Percentiles rank a stretch among this genome's conserved stretches.
Conservation (phyloP, 1,139 yeast species). For the Zygosaccharomyces pseudobailii region DNA sequence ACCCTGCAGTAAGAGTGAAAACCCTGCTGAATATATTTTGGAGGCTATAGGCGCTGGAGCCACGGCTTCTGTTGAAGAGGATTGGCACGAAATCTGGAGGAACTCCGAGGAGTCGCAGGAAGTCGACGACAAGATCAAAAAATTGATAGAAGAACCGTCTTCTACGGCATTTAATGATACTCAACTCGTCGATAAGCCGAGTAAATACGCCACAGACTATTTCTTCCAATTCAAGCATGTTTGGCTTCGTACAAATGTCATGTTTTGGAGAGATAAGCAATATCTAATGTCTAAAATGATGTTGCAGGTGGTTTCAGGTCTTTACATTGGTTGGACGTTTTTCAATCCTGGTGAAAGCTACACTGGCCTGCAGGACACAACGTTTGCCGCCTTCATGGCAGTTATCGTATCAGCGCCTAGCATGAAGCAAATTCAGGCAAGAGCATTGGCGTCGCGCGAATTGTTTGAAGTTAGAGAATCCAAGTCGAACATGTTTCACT, state of each 20-base stretch:
- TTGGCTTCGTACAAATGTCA: slow-evolving; percentile 36
- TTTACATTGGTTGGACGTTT: slow-evolving; percentile 46
- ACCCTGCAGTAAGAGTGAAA: slow-evolving; percentile 45
- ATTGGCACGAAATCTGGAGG: slow-evolving; percentile 49
- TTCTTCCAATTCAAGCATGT: slow-evolving; percentile 38
- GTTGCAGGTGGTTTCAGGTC: slow-evolving; percentile 37
- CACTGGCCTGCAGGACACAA: slow-evolving; percentile 43
- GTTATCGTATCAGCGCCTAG: slow-evolving; percentile 39
- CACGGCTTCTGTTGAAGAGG: slow-evolving; percentile 40
- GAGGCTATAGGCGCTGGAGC: slow-evolving; percentile 63
- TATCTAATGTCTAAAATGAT: slow-evolving; percentile 42
- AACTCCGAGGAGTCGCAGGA: slow-evolving; percentile 37
- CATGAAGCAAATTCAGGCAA: slow-evolving; percentile 42
- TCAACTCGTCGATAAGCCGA: slow-evolving; percentile 8
- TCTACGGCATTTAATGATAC: slow-evolving; percentile 8
- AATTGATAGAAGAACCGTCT: slow-evolving; percentile 22
- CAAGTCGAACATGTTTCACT: slow-evolving; percentile 60
- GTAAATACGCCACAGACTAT: slow-evolving; percentile 41
- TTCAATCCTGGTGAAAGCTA: slow-evolving; percentile 35
- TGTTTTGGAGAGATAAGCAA: slow-evolving; percentile 44
- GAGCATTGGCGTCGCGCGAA: slow-evolving; percentile 51
- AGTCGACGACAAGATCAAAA: slow-evolving; percentile 27
- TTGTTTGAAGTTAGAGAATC: slow-evolving; percentile 60
- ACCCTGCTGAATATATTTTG: slow-evolving; percentile 57
- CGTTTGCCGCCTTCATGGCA: slow-evolving; percentile 49